Base-by-base conservation (phyloP, 345 rosid genomes). In the Linum lewisii region DNA sequence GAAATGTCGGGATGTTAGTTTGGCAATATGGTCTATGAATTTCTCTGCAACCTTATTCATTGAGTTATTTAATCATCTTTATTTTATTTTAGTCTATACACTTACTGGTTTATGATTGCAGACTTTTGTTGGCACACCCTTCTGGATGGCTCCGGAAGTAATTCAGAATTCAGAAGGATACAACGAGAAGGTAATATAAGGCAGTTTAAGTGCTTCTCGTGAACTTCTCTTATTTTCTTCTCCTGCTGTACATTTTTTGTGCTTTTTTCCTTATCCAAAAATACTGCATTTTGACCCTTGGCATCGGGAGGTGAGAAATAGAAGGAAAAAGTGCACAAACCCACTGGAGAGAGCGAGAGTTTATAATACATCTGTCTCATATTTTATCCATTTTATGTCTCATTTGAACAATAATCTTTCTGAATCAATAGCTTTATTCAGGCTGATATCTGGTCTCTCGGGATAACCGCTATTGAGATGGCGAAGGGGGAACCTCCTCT, bases 111-210 rank as follows among this genome's bases (percentile, higher is more conserved):
- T 59, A 73, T 62, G 62, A 71, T 72, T 65, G 65, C 90, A 94
- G 99, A 94, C 99, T 66, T 87, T 94, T 77, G 97, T 94, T 61
- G 99, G 99, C 76, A 94, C 99, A 38, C 99, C 99, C 66, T 94
- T 94, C 78, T 94, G 99, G 97, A 94, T 94, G 99, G 99, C 99
- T 24, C 99, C 99, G 9, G 99, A 94, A 75, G 99, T 94, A 50
- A 94, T 94, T 79, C 97, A 90, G 74, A 90, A 94, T 76, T 85
- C 95, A 6, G 99, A 94, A 56, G 99, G 99, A 51, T 94, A 94
- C 72, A 82, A 94, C 63, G 97, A 85, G 75, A 94, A 94, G 97
- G 99, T 94, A 74, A 16, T 10, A 5, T 18, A 18, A 29, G 25
- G 26, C 10, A 38, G 22, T 67, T 24, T 32, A 21, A 42, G 61